phyloP scores from a whole-genome alignment of 2,329 filamentous ascomycete genomes.

The Calonectria montana region DNA sequence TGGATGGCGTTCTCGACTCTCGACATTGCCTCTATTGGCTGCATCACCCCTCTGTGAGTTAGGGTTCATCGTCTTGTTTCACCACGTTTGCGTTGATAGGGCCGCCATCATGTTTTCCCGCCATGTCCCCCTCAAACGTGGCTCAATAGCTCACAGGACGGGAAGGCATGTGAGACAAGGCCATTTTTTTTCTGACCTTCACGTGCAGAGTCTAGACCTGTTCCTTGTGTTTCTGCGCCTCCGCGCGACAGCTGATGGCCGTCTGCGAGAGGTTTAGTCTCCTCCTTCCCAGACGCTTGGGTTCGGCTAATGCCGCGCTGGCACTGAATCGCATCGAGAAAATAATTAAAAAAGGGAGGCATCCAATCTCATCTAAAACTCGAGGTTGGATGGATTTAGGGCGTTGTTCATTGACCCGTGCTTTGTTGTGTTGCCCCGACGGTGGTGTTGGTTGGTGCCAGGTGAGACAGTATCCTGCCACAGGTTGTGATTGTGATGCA shows the following conservation, averaged over 20 bases:
- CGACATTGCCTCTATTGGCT: background rate
- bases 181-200: background rate
- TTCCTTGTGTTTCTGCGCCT: background rate
- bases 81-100: background rate
- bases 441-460: background rate
- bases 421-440: background rate
- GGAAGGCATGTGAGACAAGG: background rate
- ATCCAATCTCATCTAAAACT: background rate
- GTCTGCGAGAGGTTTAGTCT: background rate
- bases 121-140: background rate
- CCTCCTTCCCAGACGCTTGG: background rate
- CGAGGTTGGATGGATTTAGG: background rate
- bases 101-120: background rate
- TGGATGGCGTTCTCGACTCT: constrained; percentile 22
- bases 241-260: background rate
- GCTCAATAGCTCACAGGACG: background rate
- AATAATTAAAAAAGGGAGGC: background rate
- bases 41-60: background rate
- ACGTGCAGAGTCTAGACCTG: background rate
- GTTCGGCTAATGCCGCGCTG: background rate
- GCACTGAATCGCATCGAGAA: background rate
- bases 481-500: background rate
- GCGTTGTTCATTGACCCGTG: background rate
- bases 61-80: background rate
- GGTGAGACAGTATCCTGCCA: background rate